phyloP scores from a whole-genome alignment of 441 rosid species.

The Euphorbia celastroides region DNA sequence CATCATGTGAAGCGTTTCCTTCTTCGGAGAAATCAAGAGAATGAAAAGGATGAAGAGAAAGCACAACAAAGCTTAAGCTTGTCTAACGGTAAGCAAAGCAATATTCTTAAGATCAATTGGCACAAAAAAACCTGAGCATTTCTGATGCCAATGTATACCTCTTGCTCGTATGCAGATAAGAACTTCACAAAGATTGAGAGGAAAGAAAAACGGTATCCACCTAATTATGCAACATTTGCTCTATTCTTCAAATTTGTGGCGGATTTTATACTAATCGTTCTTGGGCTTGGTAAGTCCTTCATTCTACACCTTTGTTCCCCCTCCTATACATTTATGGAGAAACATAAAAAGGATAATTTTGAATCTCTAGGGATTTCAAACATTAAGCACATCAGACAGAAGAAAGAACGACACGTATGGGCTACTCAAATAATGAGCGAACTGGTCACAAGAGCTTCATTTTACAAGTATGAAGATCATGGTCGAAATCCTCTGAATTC shows the following conservation, averaged over 20 bases:
- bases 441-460: constrained; percentile 2
- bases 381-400: constrained; percentile 15
- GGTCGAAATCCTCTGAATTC: background rate
- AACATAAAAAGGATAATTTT: background rate
- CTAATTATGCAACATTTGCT: background rate
- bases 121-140: background rate
- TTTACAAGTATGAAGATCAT: constrained; percentile 8
- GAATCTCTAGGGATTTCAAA: constrained; percentile 8
- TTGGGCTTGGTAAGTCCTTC: background rate
- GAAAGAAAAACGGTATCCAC: constrained; percentile 3
- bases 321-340: background rate
- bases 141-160: background rate
- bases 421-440: constrained; percentile 27
- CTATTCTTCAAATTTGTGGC: background rate
- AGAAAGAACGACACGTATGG: constrained; percentile 30
- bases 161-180: background rate
- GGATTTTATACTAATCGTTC: background rate
- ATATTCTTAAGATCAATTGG: background rate
- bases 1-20: background rate
- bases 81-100: constrained; percentile 3
- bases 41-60: constrained; percentile 12
- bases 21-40: background rate
- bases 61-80: constrained; percentile 5
- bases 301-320: background rate
- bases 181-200: background rate